Percentiles rank a stretch among this genome's conserved stretches.
Evolutionary conservation across 768 basidiomycete species (phyloP).

Genomic region (Mycena kentingensis): DNA sequence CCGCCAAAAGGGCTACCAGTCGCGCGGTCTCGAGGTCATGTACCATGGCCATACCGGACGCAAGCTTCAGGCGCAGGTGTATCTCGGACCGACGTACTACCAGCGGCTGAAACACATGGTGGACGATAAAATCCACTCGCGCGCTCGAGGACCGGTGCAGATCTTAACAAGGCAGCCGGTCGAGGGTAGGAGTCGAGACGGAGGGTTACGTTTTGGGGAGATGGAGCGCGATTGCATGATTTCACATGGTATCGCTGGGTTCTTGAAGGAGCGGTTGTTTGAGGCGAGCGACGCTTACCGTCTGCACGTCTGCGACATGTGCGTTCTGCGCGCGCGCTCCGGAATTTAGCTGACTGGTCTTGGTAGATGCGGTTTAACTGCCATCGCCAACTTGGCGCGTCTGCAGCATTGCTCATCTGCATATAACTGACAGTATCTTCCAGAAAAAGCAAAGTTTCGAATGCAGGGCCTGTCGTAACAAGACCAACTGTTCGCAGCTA

Average conservation of each 20-base stretch:
- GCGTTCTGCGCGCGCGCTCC: slow-evolving; percentile 34
- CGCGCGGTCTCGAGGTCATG: slow-evolving; percentile 96
- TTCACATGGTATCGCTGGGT: slow-evolving; percentile 96
- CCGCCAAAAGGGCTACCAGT: slow-evolving; percentile 90
- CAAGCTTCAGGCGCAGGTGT: slow-evolving; percentile 97
- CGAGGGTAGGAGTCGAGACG: slow-evolving; percentile 97
- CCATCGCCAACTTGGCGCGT: slow-evolving; percentile 91
- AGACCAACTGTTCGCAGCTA: slow-evolving; percentile 88
- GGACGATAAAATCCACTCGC: slow-evolving; percentile 98
- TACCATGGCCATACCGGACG: slow-evolving; percentile 98
- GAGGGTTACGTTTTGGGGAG: slow-evolving; percentile 99
- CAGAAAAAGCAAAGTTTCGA: slow-evolving; percentile 99
- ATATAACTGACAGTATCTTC: slow-evolving; percentile 13
- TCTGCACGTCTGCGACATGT: slow-evolving; percentile 96
- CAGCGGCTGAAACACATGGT: slow-evolving; percentile 99
- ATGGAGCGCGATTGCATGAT: slow-evolving; percentile 99
- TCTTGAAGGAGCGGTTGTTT: slow-evolving; percentile 96
- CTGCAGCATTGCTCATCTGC: not conserved
- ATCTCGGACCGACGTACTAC: slow-evolving; percentile 98
- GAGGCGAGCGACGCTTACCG: slow-evolving; percentile 93
- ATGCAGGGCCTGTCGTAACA: slow-evolving; percentile 97
- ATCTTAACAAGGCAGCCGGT: slow-evolving; percentile 97
- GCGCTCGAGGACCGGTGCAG: slow-evolving; percentile 95
- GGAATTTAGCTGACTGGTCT: slow-evolving; percentile 12
- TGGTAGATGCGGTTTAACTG: slow-evolving; percentile 87